Evolutionary conservation across 2,329 filamentous ascomycete species (phyloP), one percentile per base, ranked within the genome.

Genomic region (Fusarium palustre): DNA sequence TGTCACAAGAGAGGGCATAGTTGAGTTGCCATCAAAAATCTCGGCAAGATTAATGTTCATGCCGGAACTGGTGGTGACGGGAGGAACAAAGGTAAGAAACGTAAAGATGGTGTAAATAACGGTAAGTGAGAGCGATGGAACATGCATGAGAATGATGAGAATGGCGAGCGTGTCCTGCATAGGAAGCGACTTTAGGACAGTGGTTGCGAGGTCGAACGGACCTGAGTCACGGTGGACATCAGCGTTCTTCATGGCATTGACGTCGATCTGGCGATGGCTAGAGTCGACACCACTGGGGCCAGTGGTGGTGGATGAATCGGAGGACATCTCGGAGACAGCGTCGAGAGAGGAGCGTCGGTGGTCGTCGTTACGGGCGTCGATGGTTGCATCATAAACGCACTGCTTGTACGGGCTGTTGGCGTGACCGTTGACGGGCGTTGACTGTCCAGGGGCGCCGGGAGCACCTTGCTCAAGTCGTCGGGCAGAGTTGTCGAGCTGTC

Each of bases 121-220:
- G 69, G 94, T 95, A 75, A 97, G 87, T 61, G 95, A 90, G 75
- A 95, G 90, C 24, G 94, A 93, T 31, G 95, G 94, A 12, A 97
- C 89, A 78, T 97, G 94, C 81, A 97, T 92, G 72, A 98, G 88
- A 75, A 97, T 92, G 81, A 97, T 97, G 79, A 98, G 89, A 76
- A 98, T 97, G 78, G 95, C 94, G 81, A 97, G 93, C 65, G 95
- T 97, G 82, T 98, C 95, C 82, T 93, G 92, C 77, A 97, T 89
- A 55, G 95, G 95, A 75, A 94, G 95, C 54, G 94, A 93, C 75
- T 90, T 90, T 78, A 98, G 88, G 74, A 98, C 95, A 57, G 94
- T 97, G 72, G 92, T 88, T 68, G 92, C 91, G 70, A 97, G 85
- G 74, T 92, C 90, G 72, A 97, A 82, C 48, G 92, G 89, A 62